phyloP scores from a whole-genome alignment of 257 asterid genomes.

The Jasminum sambac region DNA sequence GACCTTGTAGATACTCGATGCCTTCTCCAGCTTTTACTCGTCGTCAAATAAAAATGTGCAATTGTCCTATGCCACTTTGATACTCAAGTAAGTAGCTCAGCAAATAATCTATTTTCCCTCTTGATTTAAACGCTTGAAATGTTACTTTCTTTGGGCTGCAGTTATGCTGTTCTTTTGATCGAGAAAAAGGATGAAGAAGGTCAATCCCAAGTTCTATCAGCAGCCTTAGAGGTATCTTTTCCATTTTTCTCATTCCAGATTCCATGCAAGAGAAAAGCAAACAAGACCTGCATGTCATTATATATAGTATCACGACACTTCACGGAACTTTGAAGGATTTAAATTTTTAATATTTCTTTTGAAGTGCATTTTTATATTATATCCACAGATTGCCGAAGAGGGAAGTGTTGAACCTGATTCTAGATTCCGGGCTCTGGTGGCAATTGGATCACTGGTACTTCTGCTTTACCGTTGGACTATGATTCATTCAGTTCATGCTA shows the following conservation, averaged over 20 bases:
- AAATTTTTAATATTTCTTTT: constrained; percentile 7
- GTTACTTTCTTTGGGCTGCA: constrained; percentile 39
- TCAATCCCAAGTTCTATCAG: constrained; percentile 95
- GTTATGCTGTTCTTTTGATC: constrained; percentile 89
- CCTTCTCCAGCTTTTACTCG: constrained; percentile 68
- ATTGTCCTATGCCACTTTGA: constrained; percentile 78
- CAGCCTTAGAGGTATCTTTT: constrained; percentile 84
- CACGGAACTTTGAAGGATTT: constrained; percentile 6
- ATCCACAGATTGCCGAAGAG: constrained; percentile 81
- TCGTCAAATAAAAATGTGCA: constrained; percentile 90
- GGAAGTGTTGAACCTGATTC: constrained; percentile 67
- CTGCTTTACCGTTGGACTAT: background rate
- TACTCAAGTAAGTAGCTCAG: constrained; percentile 78
- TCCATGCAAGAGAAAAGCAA: background rate
- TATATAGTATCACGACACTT: background rate
- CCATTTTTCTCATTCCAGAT: constrained; percentile 9
- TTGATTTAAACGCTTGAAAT: constrained; percentile 14
- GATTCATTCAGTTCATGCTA: background rate
- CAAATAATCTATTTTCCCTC: constrained; percentile 15
- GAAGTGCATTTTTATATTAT: constrained; percentile 11
- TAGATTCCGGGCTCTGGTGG: constrained; percentile 83
- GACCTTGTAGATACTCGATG: constrained; percentile 81
- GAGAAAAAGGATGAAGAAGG: constrained; percentile 91
- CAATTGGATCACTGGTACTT: constrained; percentile 91
- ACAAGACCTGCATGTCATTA: background rate